phyloP scores from a whole-genome alignment of 164 flowering plant species.

The Tinospora cordifolia region DNA sequence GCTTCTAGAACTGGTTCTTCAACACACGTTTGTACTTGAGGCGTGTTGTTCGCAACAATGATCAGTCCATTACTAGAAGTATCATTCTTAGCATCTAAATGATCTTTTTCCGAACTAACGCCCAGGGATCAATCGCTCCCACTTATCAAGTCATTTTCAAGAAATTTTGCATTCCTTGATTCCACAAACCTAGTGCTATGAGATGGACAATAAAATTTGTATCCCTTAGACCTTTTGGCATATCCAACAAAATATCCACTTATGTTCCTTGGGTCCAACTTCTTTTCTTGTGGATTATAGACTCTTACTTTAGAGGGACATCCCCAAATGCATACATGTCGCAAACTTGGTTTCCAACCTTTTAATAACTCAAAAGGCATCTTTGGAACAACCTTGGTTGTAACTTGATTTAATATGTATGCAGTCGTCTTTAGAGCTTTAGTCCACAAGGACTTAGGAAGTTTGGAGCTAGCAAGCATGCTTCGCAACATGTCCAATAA shows the following conservation, averaged over 20 bases:
- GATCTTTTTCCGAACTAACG: slow-evolving; percentile 7
- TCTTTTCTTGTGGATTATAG: slow-evolving; percentile 1
- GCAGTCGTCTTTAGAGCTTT: slow-evolving; percentile 8
- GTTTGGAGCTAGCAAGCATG: too few species aligned
- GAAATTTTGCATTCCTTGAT: too few species aligned
- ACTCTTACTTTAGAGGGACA: slow-evolving; percentile 7
- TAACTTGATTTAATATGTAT: slow-evolving; percentile 18
- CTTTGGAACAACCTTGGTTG: slow-evolving; percentile 12
- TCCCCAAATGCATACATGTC: slow-evolving; percentile 18
- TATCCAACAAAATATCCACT: too few species aligned
- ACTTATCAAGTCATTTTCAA: too few species aligned
- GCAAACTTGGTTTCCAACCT: slow-evolving; percentile 4
- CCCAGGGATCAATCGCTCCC: too few species aligned
- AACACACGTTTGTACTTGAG: slow-evolving; percentile 16
- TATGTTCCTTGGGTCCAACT: too few species aligned
- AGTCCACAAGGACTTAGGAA: too few species aligned
- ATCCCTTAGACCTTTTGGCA: too few species aligned
- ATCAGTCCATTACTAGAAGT: slow-evolving; percentile 13
- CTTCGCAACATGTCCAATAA: too few species aligned
- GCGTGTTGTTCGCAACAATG: slow-evolving; percentile 12
- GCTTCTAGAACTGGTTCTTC: slow-evolving; percentile 12
- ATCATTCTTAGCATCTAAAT: slow-evolving; percentile 9
- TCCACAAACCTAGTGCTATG: too few species aligned
- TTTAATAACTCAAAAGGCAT: slow-evolving; percentile 19
- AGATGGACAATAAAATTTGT: too few species aligned